phyloP scores from a whole-genome alignment of 768 basidiomycete genomes.

The Suillus plorans region DNA sequence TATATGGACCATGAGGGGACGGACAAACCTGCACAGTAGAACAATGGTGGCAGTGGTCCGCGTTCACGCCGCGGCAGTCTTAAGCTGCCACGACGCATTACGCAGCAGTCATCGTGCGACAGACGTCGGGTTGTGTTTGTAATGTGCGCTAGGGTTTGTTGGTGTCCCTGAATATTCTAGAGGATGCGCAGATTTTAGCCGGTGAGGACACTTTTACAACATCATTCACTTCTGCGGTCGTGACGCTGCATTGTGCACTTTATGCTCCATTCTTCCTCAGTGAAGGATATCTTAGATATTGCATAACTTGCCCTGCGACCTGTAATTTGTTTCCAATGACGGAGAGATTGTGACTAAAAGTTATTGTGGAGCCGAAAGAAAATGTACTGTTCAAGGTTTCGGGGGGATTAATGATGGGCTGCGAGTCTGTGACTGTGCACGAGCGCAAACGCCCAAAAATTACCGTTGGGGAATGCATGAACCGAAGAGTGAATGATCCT shows the following conservation, averaged over 20 bases:
- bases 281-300: background rate
- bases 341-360: background rate
- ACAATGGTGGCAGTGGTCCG: background rate
- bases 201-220: background rate
- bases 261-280: background rate
- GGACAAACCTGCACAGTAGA: background rate
- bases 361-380: background rate
- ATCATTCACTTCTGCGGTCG: background rate
- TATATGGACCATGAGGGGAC: background rate
- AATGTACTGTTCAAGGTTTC: background rate
- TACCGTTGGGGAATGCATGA: background rate
- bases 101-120: background rate
- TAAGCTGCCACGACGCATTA: background rate
- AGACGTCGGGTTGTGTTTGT: background rate
- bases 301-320: background rate
- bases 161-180: background rate
- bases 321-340: background rate
- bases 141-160: background rate
- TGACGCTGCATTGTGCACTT: background rate
- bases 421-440: background rate
- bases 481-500: background rate
- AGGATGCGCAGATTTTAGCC: background rate
- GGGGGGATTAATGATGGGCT: background rate
- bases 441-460: background rate
- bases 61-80: background rate